Percentiles rank a stretch among this genome's conserved stretches.
These are phyloP conservation scores for Theobroma cacao DNA, from an alignment of 345 rosid species.

Conservation along the genomic window DNA sequence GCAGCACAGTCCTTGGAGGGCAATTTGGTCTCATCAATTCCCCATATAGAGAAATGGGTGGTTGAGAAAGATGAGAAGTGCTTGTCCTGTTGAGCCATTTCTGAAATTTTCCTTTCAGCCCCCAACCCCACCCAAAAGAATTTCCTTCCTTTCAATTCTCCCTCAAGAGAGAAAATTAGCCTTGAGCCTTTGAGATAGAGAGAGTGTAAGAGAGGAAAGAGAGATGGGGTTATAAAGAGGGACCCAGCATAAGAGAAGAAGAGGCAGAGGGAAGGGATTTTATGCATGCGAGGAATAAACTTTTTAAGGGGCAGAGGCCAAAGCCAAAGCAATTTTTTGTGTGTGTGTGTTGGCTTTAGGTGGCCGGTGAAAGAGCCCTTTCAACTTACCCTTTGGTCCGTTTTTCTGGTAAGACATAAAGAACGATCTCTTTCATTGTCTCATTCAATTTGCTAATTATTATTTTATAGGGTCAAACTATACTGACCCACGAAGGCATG, in stretches of 20 bases:
- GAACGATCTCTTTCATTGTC: slow-evolving; percentile 29
- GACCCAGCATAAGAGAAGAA: slow-evolving; percentile 16
- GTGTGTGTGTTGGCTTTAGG: slow-evolving; percentile 17
- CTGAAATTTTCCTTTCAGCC: not conserved
- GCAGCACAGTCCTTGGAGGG: slow-evolving; percentile 3
- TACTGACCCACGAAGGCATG: slow-evolving; percentile 5
- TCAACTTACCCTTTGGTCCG: slow-evolving; percentile 51
- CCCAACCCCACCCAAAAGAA: slow-evolving; percentile 28
- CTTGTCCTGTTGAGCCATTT: slow-evolving; percentile 35
- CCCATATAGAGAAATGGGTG: slow-evolving; percentile 31
- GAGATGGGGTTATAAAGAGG: slow-evolving; percentile 26
- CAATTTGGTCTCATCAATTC: slow-evolving; percentile 12
- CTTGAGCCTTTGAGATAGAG: no score
- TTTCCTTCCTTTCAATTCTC: not conserved
- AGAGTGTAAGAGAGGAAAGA: slow-evolving; percentile 20
- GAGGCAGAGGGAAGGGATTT: slow-evolving; percentile 10
- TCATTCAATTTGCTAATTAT: slow-evolving; percentile 12
- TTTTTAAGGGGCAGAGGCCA: slow-evolving; percentile 6
- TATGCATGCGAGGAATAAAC: slow-evolving; percentile 22
- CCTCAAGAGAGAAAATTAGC: slow-evolving; percentile 16
- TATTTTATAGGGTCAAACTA: slow-evolving; percentile 11
- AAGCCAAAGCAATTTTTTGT: not conserved
- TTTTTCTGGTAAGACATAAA: slow-evolving; percentile 26
- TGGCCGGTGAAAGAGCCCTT: slow-evolving; percentile 59
- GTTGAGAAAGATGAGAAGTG: slow-evolving; percentile 51